Conservation (phyloP, 805 yeast genomes). For the Candida rishiriensis region DNA sequence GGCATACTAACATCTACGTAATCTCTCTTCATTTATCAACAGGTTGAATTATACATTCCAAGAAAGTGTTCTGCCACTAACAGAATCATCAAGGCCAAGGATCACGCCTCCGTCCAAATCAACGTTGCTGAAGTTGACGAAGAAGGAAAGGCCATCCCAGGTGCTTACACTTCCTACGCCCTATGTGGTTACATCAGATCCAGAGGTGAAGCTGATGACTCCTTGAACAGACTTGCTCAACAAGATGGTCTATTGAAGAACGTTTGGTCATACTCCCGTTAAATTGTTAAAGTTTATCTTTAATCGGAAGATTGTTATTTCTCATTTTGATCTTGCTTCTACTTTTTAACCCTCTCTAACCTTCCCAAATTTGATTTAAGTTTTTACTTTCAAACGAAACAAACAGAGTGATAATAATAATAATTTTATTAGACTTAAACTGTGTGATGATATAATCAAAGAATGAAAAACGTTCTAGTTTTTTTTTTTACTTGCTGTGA, state of each 20-base stretch:
- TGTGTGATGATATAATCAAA: too few species aligned
- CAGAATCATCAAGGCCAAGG: constrained; percentile 99
- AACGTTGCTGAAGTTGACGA: constrained; percentile 98
- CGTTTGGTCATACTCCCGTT: constrained; percentile 94
- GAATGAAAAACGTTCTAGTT: too few species aligned
- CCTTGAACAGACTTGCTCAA: constrained; percentile 98
- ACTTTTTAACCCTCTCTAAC: too few species aligned
- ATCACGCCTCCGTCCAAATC: constrained; percentile 98
- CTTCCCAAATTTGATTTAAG: too few species aligned
- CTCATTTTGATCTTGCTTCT: too few species aligned
- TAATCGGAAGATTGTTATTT: too few species aligned
- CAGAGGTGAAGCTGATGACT: constrained; percentile 99
- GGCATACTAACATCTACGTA: constrained; percentile 4
- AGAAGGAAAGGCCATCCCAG: constrained; percentile 91
- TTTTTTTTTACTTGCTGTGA: too few species aligned
- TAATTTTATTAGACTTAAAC: too few species aligned
- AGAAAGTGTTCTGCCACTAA: constrained; percentile 99
- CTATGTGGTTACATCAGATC: constrained; percentile 95
- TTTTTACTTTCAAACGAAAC: too few species aligned
- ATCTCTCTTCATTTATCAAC: constrained; percentile 29
- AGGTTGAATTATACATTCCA: constrained; percentile 99
- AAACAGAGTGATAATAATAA: too few species aligned
- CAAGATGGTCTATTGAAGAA: constrained; percentile 96
- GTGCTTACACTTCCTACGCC: constrained; percentile 91
- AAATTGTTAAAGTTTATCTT: constrained; percentile 40